Evolutionary conservation across 2,329 filamentous ascomycete genomes (phyloP).

Genomic region (Kalmusia sp.): DNA sequence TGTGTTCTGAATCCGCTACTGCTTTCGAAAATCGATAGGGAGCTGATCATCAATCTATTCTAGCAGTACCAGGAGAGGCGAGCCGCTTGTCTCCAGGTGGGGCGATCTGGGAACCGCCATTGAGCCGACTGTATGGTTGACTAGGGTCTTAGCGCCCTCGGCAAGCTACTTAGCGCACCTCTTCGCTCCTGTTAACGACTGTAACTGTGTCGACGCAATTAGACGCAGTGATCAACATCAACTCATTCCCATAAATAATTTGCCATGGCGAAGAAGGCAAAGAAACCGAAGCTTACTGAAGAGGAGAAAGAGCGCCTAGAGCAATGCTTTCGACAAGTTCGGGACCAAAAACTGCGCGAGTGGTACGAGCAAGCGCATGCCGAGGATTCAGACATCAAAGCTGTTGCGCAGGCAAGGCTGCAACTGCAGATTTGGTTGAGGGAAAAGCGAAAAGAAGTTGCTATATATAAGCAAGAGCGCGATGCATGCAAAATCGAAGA

Average conservation of each 20-base stretch:
- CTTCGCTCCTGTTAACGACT: no score
- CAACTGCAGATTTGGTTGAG: slow-evolving; percentile 4
- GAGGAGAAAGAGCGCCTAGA: slow-evolving; percentile 2
- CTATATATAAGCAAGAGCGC: not conserved
- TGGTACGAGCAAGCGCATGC: slow-evolving; percentile 1
- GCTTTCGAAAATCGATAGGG: not conserved
- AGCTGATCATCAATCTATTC: not conserved
- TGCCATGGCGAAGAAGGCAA: not conserved
- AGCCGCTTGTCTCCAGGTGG: not conserved
- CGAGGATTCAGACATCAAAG: not conserved
- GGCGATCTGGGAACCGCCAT: no score
- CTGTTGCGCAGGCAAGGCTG: slow-evolving; percentile 1
- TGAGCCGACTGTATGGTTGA: not conserved
- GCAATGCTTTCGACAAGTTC: not conserved
- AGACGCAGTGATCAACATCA: not conserved
- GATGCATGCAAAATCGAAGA: not conserved
- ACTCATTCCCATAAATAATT: not conserved
- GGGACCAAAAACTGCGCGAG: not conserved
- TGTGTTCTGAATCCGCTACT: not conserved
- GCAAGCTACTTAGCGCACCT: not conserved
- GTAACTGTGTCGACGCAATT: not conserved
- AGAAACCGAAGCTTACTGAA: not conserved
- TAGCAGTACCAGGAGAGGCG: not conserved
- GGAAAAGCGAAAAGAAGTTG: not conserved
- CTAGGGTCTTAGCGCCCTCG: no score